These are phyloP conservation scores for Moesziomyces sp. DNA, from an alignment of 1,284 basidiomycete genomes.

Conservation along the genomic window DNA sequence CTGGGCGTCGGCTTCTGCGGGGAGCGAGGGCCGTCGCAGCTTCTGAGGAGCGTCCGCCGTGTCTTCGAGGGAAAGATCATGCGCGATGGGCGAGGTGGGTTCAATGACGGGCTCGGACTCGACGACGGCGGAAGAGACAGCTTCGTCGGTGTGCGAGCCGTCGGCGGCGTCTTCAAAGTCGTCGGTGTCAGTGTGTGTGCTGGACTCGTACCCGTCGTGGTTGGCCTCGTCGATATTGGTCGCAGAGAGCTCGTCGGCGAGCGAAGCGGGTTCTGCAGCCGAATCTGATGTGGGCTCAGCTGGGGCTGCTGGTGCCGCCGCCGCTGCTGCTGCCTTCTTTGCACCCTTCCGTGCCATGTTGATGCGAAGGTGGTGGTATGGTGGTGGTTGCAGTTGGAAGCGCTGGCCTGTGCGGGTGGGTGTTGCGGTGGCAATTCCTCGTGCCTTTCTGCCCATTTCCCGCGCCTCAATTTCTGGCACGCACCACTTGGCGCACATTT, in stretches of 20 bases:
- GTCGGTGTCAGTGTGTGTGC: constrained; percentile 44
- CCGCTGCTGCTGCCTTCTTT: constrained; percentile 10
- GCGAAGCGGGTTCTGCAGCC: constrained; percentile 5
- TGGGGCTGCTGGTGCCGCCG: background rate
- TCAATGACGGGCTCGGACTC: background rate
- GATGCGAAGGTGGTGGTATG: too few relatives aligned
- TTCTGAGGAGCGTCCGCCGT: constrained; percentile 8
- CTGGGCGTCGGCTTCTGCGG: constrained; percentile 7
- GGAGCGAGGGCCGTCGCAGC: constrained; percentile 8
- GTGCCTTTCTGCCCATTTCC: too few relatives aligned
- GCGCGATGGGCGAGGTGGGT: background rate
- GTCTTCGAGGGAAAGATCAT: constrained; percentile 6
- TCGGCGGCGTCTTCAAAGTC: constrained; percentile 50
- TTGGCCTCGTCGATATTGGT: constrained; percentile 2
- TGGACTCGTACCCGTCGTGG: constrained; percentile 37
- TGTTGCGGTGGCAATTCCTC: too few relatives aligned
- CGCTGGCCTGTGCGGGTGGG: too few relatives aligned
- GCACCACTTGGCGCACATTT: too few relatives aligned
- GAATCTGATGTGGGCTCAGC: too few relatives aligned
- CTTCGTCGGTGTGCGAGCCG: constrained; percentile 25
- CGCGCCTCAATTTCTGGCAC: too few relatives aligned
- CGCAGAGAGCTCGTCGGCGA: constrained; percentile 30
- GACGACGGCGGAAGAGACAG: constrained; percentile 17
- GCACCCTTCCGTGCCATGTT: constrained; percentile 21
- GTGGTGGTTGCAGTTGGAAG: background rate